phyloP scores from a whole-genome alignment of 305 asterid genomes.

The Rubia balearica region DNA sequence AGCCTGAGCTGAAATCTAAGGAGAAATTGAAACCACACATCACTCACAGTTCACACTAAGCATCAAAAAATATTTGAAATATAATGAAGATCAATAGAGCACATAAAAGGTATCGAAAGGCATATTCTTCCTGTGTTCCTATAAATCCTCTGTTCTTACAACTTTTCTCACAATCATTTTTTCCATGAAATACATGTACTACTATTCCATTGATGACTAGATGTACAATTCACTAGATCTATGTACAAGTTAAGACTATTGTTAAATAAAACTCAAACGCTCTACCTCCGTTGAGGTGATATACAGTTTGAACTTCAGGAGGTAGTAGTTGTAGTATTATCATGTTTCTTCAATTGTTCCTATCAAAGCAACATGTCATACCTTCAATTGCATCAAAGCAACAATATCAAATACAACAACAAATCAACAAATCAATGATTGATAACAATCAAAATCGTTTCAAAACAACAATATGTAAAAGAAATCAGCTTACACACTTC shows the following conservation, averaged over 20 bases:
- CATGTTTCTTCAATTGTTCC: not conserved
- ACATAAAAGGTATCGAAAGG: not conserved
- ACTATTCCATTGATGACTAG: conserved; percentile 18
- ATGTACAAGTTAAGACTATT: conserved; percentile 48
- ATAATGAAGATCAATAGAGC: not conserved
- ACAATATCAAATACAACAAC: too few relatives aligned
- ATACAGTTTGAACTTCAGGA: conserved; percentile 33
- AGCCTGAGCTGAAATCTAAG: conserved; percentile 66
- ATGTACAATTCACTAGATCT: conserved; percentile 27
- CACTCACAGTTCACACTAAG: not conserved
- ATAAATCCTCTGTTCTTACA: not conserved
- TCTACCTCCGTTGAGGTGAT: conserved; percentile 38
- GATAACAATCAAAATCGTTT: too few relatives aligned
- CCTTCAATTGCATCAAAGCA: too few relatives aligned
- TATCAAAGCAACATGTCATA: too few relatives aligned
- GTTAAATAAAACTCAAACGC: conserved; percentile 31
- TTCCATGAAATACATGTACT: not conserved
- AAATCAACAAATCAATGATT: too few relatives aligned
- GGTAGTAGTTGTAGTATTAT: conserved; percentile 29
- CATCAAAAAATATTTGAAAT: not conserved
- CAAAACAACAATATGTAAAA: too few relatives aligned
- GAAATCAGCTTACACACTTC: too few relatives aligned
- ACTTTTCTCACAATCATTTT: not conserved
- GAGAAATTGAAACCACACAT: not conserved
- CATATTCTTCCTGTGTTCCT: not conserved